Base-by-base conservation (phyloP, 345 rosid species). In the Toxicodendron radicans region DNA sequence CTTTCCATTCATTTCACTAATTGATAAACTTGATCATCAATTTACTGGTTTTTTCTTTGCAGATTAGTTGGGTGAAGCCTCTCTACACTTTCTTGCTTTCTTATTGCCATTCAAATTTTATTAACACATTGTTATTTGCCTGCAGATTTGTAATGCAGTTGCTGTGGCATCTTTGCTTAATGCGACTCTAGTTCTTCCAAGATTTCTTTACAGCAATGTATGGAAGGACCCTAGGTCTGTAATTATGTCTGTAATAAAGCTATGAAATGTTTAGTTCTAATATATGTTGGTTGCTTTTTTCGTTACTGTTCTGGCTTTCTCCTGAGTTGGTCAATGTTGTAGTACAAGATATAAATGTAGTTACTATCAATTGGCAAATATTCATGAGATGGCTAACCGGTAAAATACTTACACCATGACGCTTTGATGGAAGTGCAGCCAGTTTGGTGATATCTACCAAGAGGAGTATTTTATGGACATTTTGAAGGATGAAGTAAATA, bases 191-290 rank as follows among this genome's bases (percentile, higher is more conserved):
- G 87, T 89, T 78, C 78, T 91, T 75, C 99, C 99, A 11, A 85
- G 78, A 83, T 92, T 95, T 82, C 91, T 91, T 54, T 92, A 92
- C 87, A 95, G 99, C 89, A 95, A 89, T 71, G 97, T 92, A n/a
- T 92, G 98, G 99, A 92, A 87, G 78, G 99, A 95, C 87, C 96
- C 98, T 2, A 95, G 97, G 97, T 92, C 79, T 68, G 85, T 58
- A 20, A 77, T 73, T 66, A 64, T 49, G 58, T 76, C 61, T 46
- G 58, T 52, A 41, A 62, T 61, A 62, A 66, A 3, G 7, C 45
- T 41, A 16, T 43, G 33, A 58, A 17, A 21, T 10, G 16, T 57
- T 51, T 41, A 21, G 60, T 16, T 62, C 9, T n/a, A 24, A 33
- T 35, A 16, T 61, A 16, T 24, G 23, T 64, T 45, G 30, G 30